Evolutionary conservation across 2,329 filamentous ascomycete species (phyloP).

Genomic region (Myriosclerotinia curreyana): DNA sequence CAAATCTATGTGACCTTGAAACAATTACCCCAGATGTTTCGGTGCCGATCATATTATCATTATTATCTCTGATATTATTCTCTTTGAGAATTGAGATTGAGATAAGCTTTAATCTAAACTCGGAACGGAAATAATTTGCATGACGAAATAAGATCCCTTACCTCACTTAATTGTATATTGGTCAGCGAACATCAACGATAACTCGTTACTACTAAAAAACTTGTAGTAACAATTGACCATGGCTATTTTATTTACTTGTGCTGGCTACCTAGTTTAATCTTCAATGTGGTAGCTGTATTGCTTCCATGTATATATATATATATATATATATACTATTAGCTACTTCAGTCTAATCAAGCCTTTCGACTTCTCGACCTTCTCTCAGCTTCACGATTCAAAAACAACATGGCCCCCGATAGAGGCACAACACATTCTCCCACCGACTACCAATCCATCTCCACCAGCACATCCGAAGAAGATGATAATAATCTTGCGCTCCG

Average conservation of each 20-base stretch:
- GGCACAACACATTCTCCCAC: conserved; percentile 24
- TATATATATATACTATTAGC: not conserved
- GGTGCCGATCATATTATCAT: too few species aligned
- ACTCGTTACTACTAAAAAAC: not conserved
- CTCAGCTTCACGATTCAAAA: not conserved
- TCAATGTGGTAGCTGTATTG: not conserved
- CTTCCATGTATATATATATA: conserved; percentile 9
- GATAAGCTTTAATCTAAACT: conserved; percentile 14
- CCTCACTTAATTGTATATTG: too few species aligned
- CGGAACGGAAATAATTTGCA: not conserved
- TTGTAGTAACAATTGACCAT: not conserved
- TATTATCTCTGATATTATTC: too few species aligned
- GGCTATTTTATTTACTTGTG: not conserved
- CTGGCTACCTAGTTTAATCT: not conserved
- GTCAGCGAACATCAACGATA: conserved; percentile 15
- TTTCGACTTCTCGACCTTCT: not conserved
- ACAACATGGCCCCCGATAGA: conserved; percentile 34
- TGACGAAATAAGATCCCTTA: conserved; percentile 17
- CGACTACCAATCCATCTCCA: conserved; percentile 32
- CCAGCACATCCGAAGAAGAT: conserved; percentile 23
- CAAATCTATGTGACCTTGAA: not conserved
- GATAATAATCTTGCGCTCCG: conserved; percentile 23
- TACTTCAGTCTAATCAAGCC: not conserved
- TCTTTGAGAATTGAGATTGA: not conserved
- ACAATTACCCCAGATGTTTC: too few species aligned